Evolutionary conservation across 176 grass and related monocot genomes (phyloP).

Genomic region (Cymbopogon citratus): DNA sequence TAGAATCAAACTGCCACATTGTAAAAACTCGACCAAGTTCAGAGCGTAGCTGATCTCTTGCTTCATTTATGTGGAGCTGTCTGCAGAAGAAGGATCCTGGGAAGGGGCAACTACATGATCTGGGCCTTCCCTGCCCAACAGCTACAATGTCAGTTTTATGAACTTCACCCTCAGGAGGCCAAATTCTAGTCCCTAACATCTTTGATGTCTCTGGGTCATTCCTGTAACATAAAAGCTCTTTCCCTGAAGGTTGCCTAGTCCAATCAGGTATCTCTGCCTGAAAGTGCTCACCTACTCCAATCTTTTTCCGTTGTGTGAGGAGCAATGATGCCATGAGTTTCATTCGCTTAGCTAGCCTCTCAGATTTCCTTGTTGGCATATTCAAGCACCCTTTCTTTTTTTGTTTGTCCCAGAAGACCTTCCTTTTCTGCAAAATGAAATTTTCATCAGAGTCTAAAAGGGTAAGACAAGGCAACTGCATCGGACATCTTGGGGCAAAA

Average conservation of each 20-base stretch:
- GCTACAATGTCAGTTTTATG: conserved; percentile 14
- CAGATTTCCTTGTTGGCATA: conserved; percentile 72
- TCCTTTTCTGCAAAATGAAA: conserved; percentile 65
- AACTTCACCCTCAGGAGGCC: conserved; percentile 49
- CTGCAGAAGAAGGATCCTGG: conserved; percentile 66
- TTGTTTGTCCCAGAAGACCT: conserved; percentile 19
- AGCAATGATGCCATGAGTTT: conserved; percentile 56
- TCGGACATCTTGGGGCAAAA: not conserved
- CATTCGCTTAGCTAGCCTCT: conserved; percentile 74
- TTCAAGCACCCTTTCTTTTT: conserved; percentile 43
- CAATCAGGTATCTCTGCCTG: conserved; percentile 76
- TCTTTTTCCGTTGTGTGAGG: conserved; percentile 59
- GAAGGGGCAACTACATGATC: conserved; percentile 54
- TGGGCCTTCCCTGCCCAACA: conserved; percentile 40
- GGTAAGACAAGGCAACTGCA: conserved; percentile 17
- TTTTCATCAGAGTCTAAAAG: not conserved
- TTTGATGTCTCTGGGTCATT: conserved; percentile 50
- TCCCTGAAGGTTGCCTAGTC: conserved; percentile 45
- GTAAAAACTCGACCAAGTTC: conserved; percentile 80
- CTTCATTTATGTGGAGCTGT: conserved; percentile 47
- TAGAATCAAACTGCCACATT: conserved; percentile 66
- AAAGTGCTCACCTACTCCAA: conserved; percentile 67
- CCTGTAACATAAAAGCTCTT: conserved; percentile 45
- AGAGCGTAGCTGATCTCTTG: conserved; percentile 56
- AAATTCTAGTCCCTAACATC: conserved; percentile 60